Conservation (phyloP, 2,329 filamentous ascomycete species). For the Allantophomopsis lycopodina region DNA sequence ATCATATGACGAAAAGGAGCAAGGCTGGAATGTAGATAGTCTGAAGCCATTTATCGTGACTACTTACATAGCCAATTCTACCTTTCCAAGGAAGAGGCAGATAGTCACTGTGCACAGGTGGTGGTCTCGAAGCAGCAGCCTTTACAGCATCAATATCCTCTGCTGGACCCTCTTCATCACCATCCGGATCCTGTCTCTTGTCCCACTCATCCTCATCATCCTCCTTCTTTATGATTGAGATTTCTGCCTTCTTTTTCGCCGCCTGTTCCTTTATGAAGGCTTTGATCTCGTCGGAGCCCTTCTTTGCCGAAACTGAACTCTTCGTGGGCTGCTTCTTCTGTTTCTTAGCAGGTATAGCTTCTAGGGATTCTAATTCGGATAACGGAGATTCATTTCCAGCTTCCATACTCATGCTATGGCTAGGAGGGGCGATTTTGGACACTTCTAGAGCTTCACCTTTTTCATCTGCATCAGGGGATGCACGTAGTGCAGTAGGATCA, state of each 20-base stretch:
- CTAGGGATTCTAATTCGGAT: conserved; percentile 5
- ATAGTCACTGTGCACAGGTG: conserved; percentile 70
- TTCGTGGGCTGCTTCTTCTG: conserved; percentile 14
- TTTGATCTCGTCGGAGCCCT: conserved; percentile 17
- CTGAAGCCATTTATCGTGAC: too few species aligned
- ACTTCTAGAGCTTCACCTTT: conserved; percentile 13
- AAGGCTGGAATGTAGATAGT: too few species aligned
- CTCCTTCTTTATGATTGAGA: conserved; percentile 11
- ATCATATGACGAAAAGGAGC: too few species aligned
- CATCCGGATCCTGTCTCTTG: conserved; percentile 14
- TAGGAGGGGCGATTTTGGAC: conserved; percentile 4
- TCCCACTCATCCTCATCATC: conserved; percentile 13
- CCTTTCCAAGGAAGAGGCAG: conserved; percentile 86
- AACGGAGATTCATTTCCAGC: conserved; percentile 10
- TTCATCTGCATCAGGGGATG: conserved; percentile 17
- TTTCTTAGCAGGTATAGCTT: conserved; percentile 7
- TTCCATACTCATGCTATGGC: conserved; percentile 5
- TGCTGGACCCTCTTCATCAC: conserved; percentile 10
- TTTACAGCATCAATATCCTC: conserved; percentile 16
- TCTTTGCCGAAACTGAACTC: conserved; percentile 17
- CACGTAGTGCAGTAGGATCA: conserved; percentile 15
- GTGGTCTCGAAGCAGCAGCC: conserved; percentile 28
- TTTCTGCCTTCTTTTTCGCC: conserved; percentile 12
- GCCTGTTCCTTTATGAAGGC: conserved; percentile 16
- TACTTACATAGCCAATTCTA: conserved; percentile 68